A percentile compares a stretch with the other conserved stretches of the same genome.
Evolutionary conservation across 1,284 basidiomycete genomes (phyloP).

Genomic region (Nidula niveotomentosa): DNA sequence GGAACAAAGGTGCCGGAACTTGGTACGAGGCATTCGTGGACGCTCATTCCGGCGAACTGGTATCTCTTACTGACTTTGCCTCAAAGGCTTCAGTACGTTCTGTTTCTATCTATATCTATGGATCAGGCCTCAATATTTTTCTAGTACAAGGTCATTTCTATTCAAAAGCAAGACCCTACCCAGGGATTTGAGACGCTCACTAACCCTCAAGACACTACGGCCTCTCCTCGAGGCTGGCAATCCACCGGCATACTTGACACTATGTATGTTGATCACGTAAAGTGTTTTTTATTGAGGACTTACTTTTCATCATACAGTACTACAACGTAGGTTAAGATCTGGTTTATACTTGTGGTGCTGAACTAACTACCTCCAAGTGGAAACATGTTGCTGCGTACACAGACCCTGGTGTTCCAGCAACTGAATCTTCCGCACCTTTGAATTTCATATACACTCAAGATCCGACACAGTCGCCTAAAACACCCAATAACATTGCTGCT

Average conservation of each 20-base stretch:
- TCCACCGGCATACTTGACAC: constrained; percentile 16
- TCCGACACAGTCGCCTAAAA: constrained; percentile 23
- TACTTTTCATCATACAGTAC: too few relatives aligned
- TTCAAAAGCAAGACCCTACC: constrained; percentile 33
- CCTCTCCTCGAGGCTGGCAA: constrained; percentile 54
- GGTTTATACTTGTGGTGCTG: too few relatives aligned
- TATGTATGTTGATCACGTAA: constrained; percentile 7
- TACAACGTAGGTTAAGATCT: too few relatives aligned
- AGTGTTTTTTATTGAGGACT: too few relatives aligned
- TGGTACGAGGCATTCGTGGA: constrained; percentile 66
- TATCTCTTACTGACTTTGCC: constrained; percentile 46
- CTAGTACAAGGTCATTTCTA: constrained; percentile 44
- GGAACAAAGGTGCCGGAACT: constrained; percentile 45
- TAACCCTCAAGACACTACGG: constrained; percentile 37
- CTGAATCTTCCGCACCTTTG: constrained; percentile 26
- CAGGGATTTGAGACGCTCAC: constrained; percentile 39
- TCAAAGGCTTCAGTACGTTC: constrained; percentile 31
- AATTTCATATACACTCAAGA: constrained; percentile 38
- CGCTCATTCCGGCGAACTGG: constrained; percentile 45
- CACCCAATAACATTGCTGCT: constrained; percentile 35
- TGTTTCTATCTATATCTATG: not conserved
- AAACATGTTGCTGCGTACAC: constrained; percentile 34
- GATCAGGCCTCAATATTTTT: constrained; percentile 3
- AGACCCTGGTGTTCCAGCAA: constrained; percentile 17
- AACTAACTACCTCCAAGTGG: constrained; percentile 9